phyloP scores from a whole-genome alignment of 2,329 filamentous ascomycete genomes.

The Elsinoe arachidis region DNA sequence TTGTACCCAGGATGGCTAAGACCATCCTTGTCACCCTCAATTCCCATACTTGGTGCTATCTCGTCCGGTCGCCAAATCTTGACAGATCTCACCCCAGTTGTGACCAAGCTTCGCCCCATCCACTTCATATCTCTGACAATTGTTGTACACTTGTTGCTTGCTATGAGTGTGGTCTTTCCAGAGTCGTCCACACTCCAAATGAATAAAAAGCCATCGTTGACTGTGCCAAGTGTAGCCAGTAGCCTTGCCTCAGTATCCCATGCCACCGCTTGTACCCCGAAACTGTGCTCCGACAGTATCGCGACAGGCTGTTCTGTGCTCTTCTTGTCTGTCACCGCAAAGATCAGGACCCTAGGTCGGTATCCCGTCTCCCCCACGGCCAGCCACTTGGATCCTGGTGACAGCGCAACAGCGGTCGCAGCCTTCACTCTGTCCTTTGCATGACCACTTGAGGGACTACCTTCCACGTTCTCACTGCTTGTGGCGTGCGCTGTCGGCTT shows the following conservation, averaged over 20 bases:
- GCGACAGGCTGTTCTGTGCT: constrained; percentile 75
- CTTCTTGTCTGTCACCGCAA: constrained; percentile 65
- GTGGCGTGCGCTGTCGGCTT: not conserved
- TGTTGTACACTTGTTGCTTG: constrained; percentile 87
- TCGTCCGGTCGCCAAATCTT: constrained; percentile 85
- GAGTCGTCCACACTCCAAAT: constrained; percentile 83
- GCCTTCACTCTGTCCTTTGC: constrained; percentile 90
- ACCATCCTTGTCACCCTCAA: constrained; percentile 13
- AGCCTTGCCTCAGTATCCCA: constrained; percentile 84
- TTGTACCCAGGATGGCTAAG: constrained; percentile 44
- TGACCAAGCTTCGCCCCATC: constrained; percentile 77
- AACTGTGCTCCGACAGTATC: constrained; percentile 79
- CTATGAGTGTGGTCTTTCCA: constrained; percentile 69
- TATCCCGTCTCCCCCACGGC: constrained; percentile 95
- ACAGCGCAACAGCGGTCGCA: constrained; percentile 82
- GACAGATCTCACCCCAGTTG: constrained; percentile 80
- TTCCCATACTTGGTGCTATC: constrained; percentile 16
- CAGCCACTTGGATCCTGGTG: constrained; percentile 74
- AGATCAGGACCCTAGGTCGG: constrained; percentile 81
- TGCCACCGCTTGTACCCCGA: constrained; percentile 77
- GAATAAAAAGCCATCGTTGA: constrained; percentile 90
- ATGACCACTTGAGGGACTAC: constrained; percentile 56
- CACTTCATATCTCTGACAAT: constrained; percentile 79
- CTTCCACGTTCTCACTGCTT: constrained; percentile 37
- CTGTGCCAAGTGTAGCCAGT: constrained; percentile 76